These are phyloP conservation scores for Hyphodiscus hymeniophilus DNA, from an alignment of 495 filamentous ascomycete genomes.

Conservation along the genomic window DNA sequence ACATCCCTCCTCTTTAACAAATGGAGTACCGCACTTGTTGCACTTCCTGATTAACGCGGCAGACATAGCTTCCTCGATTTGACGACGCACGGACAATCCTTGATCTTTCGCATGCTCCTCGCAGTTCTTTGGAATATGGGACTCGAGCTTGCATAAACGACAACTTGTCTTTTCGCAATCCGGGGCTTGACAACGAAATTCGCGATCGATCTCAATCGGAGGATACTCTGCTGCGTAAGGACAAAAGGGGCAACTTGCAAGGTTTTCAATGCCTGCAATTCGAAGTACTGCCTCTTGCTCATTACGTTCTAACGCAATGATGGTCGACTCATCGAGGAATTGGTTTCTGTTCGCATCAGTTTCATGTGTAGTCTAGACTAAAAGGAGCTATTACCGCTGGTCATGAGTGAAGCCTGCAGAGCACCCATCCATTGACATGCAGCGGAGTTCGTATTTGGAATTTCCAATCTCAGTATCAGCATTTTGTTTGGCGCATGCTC, in stretches of 20 bases:
- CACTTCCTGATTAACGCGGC: slow-evolving; percentile 69
- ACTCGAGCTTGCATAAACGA: slow-evolving; percentile 60
- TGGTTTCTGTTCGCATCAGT: slow-evolving; percentile 14
- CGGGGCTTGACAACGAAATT: slow-evolving; percentile 64
- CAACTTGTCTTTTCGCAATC: slow-evolving; percentile 63
- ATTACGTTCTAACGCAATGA: slow-evolving; percentile 53
- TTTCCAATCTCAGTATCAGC: slow-evolving; percentile 62
- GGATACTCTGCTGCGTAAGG: slow-evolving; percentile 65
- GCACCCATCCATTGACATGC: slow-evolving; percentile 44
- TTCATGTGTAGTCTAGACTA: neutral
- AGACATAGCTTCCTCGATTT: slow-evolving; percentile 78
- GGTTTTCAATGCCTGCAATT: slow-evolving; percentile 53
- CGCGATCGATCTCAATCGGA: slow-evolving; percentile 60
- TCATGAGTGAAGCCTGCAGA: slow-evolving; percentile 30
- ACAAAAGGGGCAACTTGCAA: slow-evolving; percentile 74
- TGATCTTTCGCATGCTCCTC: slow-evolving; percentile 57
- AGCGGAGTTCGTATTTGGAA: slow-evolving; percentile 48
- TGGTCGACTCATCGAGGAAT: slow-evolving; percentile 49
- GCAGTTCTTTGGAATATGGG: slow-evolving; percentile 69
- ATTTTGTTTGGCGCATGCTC: slow-evolving; percentile 50
- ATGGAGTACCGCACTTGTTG: slow-evolving; percentile 53
- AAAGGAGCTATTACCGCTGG: slow-evolving; percentile 32
- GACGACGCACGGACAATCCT: slow-evolving; percentile 49
- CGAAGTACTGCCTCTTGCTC: slow-evolving; percentile 62
- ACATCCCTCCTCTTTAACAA: slow-evolving; percentile 72